Conservation (phyloP, 768 basidiomycete species). For the Cubamyces lactineus region DNA sequence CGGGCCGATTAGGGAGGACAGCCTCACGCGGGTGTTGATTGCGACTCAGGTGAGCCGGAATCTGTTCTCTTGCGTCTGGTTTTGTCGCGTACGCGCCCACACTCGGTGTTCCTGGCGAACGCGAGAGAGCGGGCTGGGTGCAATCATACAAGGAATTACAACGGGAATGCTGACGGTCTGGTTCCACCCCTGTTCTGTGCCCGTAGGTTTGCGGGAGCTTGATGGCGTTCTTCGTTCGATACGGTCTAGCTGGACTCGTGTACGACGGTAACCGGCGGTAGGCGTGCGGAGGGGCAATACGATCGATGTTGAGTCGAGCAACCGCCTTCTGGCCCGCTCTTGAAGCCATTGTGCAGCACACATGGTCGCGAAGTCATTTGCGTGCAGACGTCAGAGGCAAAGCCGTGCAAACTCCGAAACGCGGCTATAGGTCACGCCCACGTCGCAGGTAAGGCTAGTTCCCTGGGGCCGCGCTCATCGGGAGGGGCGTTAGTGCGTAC, state of each 20-base stretch:
- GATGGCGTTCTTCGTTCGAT: slow-evolving; percentile 83
- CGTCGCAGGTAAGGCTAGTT: slow-evolving; percentile 1
- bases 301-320: background rate
- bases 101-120: background rate
- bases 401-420: slow-evolving; percentile 16
- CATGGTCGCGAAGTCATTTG: background rate
- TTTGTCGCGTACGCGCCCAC: background rate
- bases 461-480: background rate
- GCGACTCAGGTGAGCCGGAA: slow-evolving; percentile 60
- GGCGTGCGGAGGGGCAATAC: slow-evolving; percentile 9
- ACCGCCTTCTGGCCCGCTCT: background rate
- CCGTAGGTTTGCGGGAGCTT: slow-evolving; percentile 71
- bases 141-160: slow-evolving; percentile 13
- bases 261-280: slow-evolving; percentile 92
- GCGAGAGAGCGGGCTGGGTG: slow-evolving; percentile 3
- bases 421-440: slow-evolving; percentile 6
- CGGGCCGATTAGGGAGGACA: slow-evolving; percentile 86
- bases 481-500: slow-evolving; percentile 22
- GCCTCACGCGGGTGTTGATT: slow-evolving; percentile 74
- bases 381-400: background rate
- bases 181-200: slow-evolving; percentile 2
- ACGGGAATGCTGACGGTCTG: slow-evolving; percentile 8
- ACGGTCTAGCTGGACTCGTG: slow-evolving; percentile 85
- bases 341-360: background rate
- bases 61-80: background rate